Evolutionary conservation across 1,139 yeast genomes (phyloP).

Genomic region (Pichia sp.): DNA sequence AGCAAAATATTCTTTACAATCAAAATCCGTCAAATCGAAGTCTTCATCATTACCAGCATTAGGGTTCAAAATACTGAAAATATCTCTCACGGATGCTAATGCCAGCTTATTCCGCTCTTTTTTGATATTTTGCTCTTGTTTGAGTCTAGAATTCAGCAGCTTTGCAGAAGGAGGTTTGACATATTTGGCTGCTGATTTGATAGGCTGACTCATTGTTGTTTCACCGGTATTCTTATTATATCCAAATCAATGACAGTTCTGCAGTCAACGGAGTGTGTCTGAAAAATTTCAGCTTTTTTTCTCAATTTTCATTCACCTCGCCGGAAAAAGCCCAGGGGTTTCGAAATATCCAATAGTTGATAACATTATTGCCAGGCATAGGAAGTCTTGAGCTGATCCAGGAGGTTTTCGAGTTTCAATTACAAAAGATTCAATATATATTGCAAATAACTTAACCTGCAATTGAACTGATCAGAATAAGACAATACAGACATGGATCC

Average conservation of each 20-base stretch:
- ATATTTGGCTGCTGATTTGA: conserved; percentile 8
- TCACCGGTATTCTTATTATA: neutral
- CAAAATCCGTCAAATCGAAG: conserved; percentile 36
- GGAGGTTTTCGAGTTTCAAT: no score
- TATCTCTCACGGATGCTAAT: conserved; percentile 24
- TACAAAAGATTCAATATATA: no score
- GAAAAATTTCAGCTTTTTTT: neutral
- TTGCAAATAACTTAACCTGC: no score
- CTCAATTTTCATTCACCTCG: neutral
- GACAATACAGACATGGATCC: no score
- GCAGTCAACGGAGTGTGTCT: neutral
- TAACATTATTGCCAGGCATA: no score
- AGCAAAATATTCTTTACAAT: conserved; percentile 41
- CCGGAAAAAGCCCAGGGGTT: neutral
- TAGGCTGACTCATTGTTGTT: neutral
- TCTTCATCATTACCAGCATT: conserved; percentile 26
- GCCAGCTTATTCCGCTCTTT: conserved; percentile 25
- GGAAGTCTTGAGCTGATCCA: no score
- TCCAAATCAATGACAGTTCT: neutral
- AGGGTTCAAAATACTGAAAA: conserved; percentile 23
- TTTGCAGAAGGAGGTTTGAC: conserved; percentile 21
- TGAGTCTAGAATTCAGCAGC: conserved; percentile 17
- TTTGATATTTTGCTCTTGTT: conserved; percentile 20
- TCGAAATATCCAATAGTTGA: no score
- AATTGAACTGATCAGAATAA: no score